Evolutionary conservation across 495 filamentous ascomycete species (phyloP), one percentile per base, ranked within the genome.

Genomic region (Rhypophila decipiens): DNA sequence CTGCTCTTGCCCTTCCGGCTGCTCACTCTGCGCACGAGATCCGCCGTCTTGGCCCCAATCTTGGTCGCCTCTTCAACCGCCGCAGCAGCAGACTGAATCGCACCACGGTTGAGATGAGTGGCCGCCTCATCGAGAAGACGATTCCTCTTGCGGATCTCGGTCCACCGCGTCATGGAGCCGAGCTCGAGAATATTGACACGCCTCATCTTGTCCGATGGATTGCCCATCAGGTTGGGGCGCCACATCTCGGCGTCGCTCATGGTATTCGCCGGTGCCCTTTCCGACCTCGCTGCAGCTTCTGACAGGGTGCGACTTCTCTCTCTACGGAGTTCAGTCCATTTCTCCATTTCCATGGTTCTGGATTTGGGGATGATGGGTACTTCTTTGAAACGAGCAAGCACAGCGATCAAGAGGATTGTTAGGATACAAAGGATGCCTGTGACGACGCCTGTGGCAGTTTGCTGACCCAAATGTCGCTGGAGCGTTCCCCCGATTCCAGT

Each of bases 101-200:
- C 59, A 12, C 63, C 65, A 18, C 64, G 61, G 41, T 73, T 73
- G 12, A 72, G 51, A 49, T 63, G 63, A 31, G 62, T 65, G 13
- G 57, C 55, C 1, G 42, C 55, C 54, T 67, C 53, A 53, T 78
- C 72, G 27, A 82, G 70, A 49, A 87, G 59, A 41, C 67, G 67
- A 56, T 87, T 87, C 64, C 78, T 76, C 58, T 72, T 74, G 51
- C 84, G 69, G 57, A 87, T 85, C 65, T 87, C 84, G 35, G 74
- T 82, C 81, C 84, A 87, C 23, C 84, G 64, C 35, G 70, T 81
- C 67, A 82, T 58, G 18, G 64, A 61, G 2, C 83, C 84, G 18
- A 87, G 56, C 58, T 87, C 84, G 38, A 87, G 67, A 22, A 85
- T 59, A 50, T 77, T 85, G 71, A 87, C 78, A 39, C 80, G 69